Conservation (phyloP, 192 early-diverging fungal species). For the Gonapodya prolifera region DNA sequence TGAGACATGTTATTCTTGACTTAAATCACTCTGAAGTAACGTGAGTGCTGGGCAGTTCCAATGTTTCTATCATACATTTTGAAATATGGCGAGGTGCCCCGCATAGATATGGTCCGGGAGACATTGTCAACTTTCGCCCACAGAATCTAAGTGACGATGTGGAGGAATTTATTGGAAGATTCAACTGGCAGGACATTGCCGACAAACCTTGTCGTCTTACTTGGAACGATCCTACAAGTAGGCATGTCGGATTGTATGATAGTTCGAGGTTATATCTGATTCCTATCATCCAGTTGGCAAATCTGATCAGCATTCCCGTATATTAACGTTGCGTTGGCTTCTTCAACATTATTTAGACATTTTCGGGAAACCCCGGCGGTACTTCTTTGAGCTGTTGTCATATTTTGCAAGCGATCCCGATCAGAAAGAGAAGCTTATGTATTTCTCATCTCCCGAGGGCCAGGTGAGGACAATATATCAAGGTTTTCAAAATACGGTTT, state of each 20-base stretch:
- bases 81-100: constrained; percentile 1
- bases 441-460: constrained; percentile 66
- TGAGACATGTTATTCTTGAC: constrained; percentile 56
- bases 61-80: constrained; percentile 3
- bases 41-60: background rate
- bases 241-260: background rate
- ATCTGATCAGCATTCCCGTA: constrained; percentile 13
- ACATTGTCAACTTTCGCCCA: constrained; percentile 66
- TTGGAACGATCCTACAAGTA: constrained; percentile 13
- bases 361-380: constrained; percentile 69
- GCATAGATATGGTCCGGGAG: constrained; percentile 58
- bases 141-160: constrained; percentile 60
- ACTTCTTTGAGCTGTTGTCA: constrained; percentile 78
- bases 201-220: constrained; percentile 44
- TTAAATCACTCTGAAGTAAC: background rate
- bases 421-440: constrained; percentile 68
- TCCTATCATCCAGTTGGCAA: background rate
- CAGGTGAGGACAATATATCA: constrained; percentile 27
- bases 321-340: constrained; percentile 56
- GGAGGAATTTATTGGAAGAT: constrained; percentile 45
- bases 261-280: constrained; percentile 7
- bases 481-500: background rate
- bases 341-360: constrained; percentile 69
- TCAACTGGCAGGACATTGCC: constrained; percentile 54
- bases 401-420: constrained; percentile 57